Evolutionary conservation across 202 grass and related monocot species (phyloP).

Genomic region (Elaeis oleifera): DNA sequence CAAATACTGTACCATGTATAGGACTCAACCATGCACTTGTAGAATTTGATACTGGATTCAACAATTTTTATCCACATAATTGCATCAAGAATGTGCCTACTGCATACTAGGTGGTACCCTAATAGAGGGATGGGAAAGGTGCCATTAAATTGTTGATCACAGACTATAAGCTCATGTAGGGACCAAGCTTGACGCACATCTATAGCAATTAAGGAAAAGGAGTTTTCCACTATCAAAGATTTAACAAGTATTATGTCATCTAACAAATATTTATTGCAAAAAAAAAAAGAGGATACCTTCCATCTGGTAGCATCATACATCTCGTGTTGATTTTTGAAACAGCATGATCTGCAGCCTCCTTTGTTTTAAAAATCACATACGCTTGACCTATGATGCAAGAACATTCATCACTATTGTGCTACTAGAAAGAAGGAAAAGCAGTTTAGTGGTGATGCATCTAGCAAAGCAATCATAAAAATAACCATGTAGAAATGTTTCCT

Average conservation of each 20-base stretch:
- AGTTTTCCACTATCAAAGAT: not conserved
- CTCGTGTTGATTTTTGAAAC: constrained; percentile 59
- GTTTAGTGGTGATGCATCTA: too few species aligned
- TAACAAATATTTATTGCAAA: not conserved
- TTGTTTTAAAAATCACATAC: constrained; percentile 67
- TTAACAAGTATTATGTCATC: not conserved
- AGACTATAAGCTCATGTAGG: too few species aligned
- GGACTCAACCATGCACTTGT: too few species aligned
- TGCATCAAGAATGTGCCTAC: too few species aligned
- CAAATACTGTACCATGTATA: too few species aligned
- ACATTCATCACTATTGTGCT: constrained; percentile 19
- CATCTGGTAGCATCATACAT: constrained; percentile 48
- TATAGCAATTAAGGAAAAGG: too few species aligned
- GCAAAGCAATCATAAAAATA: not conserved
- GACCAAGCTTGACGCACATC: too few species aligned
- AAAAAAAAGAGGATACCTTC: constrained; percentile 37
- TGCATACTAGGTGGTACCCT: too few species aligned
- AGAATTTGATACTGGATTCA: too few species aligned
- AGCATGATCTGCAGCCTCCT: constrained; percentile 42
- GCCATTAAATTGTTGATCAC: too few species aligned
- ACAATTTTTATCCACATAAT: too few species aligned
- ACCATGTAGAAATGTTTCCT: not conserved
- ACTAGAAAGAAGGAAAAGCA: not conserved
- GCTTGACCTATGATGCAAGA: constrained; percentile 64
- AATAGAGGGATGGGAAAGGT: too few species aligned